Conservation (phyloP, 768 basidiomycete species). For the Suillus variegatus region DNA sequence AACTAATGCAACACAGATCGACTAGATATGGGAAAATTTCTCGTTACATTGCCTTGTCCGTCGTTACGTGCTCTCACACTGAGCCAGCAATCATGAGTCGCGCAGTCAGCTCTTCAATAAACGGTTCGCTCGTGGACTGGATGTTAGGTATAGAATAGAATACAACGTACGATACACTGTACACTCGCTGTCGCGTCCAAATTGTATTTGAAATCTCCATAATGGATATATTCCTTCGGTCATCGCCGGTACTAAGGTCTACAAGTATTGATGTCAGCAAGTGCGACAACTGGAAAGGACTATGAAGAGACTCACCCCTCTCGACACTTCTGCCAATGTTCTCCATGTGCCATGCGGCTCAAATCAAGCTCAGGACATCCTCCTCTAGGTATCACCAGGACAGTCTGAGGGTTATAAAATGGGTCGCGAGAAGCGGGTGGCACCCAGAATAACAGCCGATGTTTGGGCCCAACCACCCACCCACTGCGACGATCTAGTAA, state of each 20-base stretch:
- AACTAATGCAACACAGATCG: not conserved
- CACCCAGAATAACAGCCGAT: too few species aligned
- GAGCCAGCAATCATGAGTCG: too few species aligned
- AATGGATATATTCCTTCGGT: too few species aligned
- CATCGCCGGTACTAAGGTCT: too few species aligned
- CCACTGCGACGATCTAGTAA: too few species aligned
- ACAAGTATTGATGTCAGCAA: too few species aligned
- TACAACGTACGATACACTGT: not conserved
- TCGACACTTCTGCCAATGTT: not conserved
- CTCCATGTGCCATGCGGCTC: not conserved
- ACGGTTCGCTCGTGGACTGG: not conserved
- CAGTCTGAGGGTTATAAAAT: not conserved
- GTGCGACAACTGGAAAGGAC: too few species aligned
- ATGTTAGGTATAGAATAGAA: not conserved
- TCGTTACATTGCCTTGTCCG: too few species aligned
- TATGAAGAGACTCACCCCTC: not conserved
- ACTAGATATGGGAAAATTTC: not conserved
- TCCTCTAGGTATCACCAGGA: not conserved
- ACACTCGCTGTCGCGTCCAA: not conserved
- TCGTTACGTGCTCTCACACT: too few species aligned
- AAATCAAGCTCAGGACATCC: not conserved
- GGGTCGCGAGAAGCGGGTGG: too few species aligned
- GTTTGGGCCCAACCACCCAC: too few species aligned
- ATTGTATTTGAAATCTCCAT: not conserved
- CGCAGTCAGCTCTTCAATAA: too few species aligned